These are phyloP conservation scores for Fusarium phyllophilum DNA, from an alignment of 2,329 filamentous ascomycete genomes.

Conservation along the genomic window DNA sequence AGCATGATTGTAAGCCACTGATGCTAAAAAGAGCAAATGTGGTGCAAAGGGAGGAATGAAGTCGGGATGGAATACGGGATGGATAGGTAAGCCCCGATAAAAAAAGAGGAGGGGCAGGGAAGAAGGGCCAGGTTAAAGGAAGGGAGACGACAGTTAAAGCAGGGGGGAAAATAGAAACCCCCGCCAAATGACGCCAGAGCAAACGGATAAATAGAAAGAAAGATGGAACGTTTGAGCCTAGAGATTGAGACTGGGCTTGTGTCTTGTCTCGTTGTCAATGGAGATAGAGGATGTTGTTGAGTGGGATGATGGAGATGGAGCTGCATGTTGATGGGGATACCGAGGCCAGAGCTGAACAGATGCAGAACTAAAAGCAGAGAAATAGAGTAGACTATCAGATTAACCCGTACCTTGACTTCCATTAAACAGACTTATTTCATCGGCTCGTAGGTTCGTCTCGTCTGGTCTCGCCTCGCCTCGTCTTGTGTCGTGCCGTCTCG, in stretches of 20 bases:
- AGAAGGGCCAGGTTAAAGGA: constrained; percentile 23
- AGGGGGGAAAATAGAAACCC: constrained; percentile 22
- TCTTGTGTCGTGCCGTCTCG: neutral
- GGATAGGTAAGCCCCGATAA: constrained; percentile 33
- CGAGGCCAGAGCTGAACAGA: constrained; percentile 5
- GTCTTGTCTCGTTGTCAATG: constrained; percentile 34
- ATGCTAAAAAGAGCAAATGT: constrained; percentile 25
- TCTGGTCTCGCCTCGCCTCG: neutral
- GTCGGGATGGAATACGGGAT: constrained; percentile 36
- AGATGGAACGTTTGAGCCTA: neutral
- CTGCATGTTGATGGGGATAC: constrained; percentile 30
- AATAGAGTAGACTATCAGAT: neutral
- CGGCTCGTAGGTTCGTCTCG: constrained; percentile 11
- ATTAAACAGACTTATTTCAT: constrained; percentile 9
- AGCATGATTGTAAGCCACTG: constrained; percentile 36
- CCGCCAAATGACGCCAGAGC: constrained; percentile 19
- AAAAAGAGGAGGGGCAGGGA: constrained; percentile 44
- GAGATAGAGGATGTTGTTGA: constrained; percentile 20
- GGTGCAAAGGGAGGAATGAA: constrained; percentile 39
- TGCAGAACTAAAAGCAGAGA: neutral
- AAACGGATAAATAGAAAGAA: constrained; percentile 15
- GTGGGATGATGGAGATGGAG: constrained; percentile 20
- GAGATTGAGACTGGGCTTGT: constrained; percentile 19
- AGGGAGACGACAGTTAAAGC: constrained; percentile 26
- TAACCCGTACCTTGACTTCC: constrained; percentile 22